These are phyloP conservation scores for Scytalidium lignicola DNA, from an alignment of 2,329 filamentous ascomycete species.

Conservation along the genomic window DNA sequence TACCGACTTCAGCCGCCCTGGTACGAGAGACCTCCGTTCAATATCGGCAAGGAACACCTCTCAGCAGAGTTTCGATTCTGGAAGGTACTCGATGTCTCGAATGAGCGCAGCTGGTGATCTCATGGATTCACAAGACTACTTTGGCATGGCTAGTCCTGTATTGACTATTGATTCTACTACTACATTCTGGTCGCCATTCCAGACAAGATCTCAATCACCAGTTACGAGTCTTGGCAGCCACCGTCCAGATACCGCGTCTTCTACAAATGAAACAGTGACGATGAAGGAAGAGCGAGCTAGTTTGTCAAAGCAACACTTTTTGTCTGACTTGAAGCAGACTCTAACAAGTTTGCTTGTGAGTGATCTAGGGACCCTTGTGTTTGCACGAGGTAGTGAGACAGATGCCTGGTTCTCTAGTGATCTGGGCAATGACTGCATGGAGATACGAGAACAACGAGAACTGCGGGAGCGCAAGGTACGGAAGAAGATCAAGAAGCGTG, in stretches of 20 bases:
- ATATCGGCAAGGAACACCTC: conserved; percentile 59
- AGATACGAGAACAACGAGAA: conserved; percentile 57
- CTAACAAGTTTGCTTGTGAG: conserved; percentile 82
- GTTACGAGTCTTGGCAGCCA: conserved; percentile 57
- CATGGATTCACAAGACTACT: conserved; percentile 65
- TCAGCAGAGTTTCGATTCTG: conserved; percentile 65
- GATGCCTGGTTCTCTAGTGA: conserved; percentile 74
- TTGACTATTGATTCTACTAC: conserved; percentile 69
- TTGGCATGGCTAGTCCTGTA: conserved; percentile 63
- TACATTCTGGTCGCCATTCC: conserved; percentile 88
- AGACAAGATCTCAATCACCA: conserved; percentile 57
- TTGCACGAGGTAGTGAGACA: conserved; percentile 82
- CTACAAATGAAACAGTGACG: conserved; percentile 62
- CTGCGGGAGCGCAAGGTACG: conserved; percentile 30
- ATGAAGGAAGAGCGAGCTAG: conserved; percentile 47
- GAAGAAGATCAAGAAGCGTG: conserved; percentile 43
- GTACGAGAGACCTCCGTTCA: conserved; percentile 51
- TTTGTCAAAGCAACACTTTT: conserved; percentile 72
- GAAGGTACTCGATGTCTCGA: conserved; percentile 55
- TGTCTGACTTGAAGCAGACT: conserved; percentile 71
- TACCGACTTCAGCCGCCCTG: conserved; percentile 41
- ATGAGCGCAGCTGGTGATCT: conserved; percentile 57
- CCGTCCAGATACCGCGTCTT: conserved; percentile 61
- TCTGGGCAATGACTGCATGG: conserved; percentile 61
- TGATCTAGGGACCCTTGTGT: conserved; percentile 81